Evolutionary conservation across 2,329 filamentous ascomycete species (phyloP).

Genomic region (Akanthomyces muscarius): DNA sequence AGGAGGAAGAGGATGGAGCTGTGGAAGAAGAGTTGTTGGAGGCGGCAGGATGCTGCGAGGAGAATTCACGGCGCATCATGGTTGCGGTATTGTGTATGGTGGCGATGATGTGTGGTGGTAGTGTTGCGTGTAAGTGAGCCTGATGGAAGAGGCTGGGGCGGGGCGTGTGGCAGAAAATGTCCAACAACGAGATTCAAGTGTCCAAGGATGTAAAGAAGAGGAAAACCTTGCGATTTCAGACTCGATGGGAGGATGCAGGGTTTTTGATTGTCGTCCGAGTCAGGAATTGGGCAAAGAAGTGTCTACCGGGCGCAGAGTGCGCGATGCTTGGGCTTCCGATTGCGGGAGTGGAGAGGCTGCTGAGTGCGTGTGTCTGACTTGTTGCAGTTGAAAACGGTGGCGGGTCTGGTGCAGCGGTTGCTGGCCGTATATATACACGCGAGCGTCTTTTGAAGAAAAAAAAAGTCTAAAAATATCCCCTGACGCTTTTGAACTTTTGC

Average conservation of each 20-base stretch:
- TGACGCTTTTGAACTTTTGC: background rate
- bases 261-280: background rate
- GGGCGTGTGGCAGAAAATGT: background rate
- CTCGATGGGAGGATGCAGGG: background rate
- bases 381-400: constrained; percentile 15
- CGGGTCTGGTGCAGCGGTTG: background rate
- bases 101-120: background rate
- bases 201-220: background rate
- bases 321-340: constrained; percentile 12
- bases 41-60: constrained; percentile 14
- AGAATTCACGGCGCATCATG: constrained; percentile 17
- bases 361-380: background rate
- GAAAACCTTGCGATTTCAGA: background rate
- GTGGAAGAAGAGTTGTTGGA: constrained; percentile 20
- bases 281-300: background rate
- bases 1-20: constrained; percentile 17
- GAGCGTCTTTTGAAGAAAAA: background rate
- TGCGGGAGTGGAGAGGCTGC: constrained; percentile 10
- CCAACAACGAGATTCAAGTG: background rate
- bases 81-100: background rate
- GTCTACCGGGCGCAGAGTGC: background rate
- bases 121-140: constrained; percentile 10
- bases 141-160: background rate
- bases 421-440: background rate
- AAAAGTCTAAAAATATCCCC: background rate